Base-by-base conservation (phyloP, 371 early-diverging fungal genomes). In the Mortierella sp. region DNA sequence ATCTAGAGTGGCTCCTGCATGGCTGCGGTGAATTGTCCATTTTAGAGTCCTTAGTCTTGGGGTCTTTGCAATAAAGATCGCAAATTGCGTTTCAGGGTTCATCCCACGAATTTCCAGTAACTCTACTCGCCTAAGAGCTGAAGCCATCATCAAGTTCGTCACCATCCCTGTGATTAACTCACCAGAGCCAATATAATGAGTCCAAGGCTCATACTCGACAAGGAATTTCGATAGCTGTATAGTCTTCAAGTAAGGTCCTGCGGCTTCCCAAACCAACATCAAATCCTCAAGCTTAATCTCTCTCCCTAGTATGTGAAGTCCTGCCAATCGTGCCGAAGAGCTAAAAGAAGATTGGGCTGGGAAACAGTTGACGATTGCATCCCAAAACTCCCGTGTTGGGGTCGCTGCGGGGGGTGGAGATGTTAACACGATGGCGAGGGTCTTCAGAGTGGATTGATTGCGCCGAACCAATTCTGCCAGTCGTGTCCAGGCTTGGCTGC, bases 321-420 rank as follows among this genome's bases (percentile, higher is more conserved):
- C n/a, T 28, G 57, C 34, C 57, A 57, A 19, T 19, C 57, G 57
- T 26, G 54, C 54, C 9, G 57, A 57, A 22, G 13, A 34, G 6
- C 19, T 28, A 13, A 34, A 32, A 8, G 29, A n/a, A 15, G 22
- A 29, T 32, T 57, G 57, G 13, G 57, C 15, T 15, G 57, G 57
- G 19, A 57, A 57, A n/a, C 57, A 57, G 6, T 57, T 9, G 9
- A 19, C 57, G 3, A 57, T 17, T 15, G 4, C 19, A 3, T 57
- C 57, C 57, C 57, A 57, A 19, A 57, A 57, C 34, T 29, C 34
- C n/a, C 57, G 29, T 8, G 57, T 32, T 9, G 57, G 57, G n/a
- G n/a, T 57, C 12, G 28, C n/a, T 10, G 57, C 13, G 31, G 32
- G 32, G 3, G 28, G 29, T 7, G 57, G 34, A 17, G 34, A 57